Evolutionary conservation across 257 asterid species (phyloP).

Genomic region (Ligustrum vulgare): DNA sequence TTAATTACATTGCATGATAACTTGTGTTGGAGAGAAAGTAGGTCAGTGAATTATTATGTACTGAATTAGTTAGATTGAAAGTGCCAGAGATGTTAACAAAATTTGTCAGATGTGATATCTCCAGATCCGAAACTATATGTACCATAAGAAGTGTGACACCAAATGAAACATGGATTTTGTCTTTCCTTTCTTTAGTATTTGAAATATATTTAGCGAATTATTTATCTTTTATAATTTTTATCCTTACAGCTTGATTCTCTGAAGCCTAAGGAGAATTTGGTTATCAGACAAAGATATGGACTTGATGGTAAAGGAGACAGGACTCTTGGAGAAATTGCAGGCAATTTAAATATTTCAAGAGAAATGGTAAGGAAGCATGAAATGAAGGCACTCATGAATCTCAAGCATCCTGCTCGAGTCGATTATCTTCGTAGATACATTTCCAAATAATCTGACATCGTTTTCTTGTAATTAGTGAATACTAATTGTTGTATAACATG

Average conservation of each 20-base stretch:
- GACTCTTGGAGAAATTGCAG: constrained; percentile 94
- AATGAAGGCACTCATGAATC: constrained; percentile 95
- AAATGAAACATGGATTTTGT: not conserved
- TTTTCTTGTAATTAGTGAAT: not conserved
- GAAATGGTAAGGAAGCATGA: constrained; percentile 97
- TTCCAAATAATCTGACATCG: constrained; percentile 4
- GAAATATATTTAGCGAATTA: not conserved
- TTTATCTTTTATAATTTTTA: not conserved
- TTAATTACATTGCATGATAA: not conserved
- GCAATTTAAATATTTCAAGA: constrained; percentile 82
- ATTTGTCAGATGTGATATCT: not conserved
- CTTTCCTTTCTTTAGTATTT: not conserved
- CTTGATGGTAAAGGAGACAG: constrained; percentile 93
- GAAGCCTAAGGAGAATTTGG: constrained; percentile 96
- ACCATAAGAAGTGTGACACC: not conserved
- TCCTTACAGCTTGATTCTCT: constrained; percentile 80
- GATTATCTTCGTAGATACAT: constrained; percentile 81
- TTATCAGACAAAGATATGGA: constrained; percentile 90
- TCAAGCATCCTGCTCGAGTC: constrained; percentile 89
- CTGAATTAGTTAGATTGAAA: not conserved
- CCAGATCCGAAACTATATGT: not conserved
- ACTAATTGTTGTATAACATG: constrained; percentile 15
- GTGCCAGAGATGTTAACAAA: not conserved
- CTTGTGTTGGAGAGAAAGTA: not conserved
- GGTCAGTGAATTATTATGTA: not conserved